A percentile compares a stretch with the other conserved stretches of the same genome.
Evolutionary conservation across 169 alveolate genomes (phyloP).

Genomic region (Plasmodium adleri): DNA sequence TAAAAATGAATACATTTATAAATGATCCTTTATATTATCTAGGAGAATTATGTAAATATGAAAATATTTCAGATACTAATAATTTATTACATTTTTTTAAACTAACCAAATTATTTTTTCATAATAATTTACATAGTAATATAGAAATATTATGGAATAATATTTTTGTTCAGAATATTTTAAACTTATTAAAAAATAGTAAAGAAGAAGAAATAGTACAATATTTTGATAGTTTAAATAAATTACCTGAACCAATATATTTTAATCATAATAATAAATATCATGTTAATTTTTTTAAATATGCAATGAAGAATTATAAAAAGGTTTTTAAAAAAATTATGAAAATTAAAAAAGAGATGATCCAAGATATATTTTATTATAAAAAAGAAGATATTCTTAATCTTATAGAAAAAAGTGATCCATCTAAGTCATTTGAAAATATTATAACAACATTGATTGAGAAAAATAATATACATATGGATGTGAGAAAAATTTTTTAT

Average conservation of each 20-base stretch:
- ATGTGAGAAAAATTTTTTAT: slow-evolving; percentile 40
- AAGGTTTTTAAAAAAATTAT: slow-evolving; percentile 21
- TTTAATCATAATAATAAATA: slow-evolving; percentile 26
- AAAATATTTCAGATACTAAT: slow-evolving; percentile 7
- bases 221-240: slow-evolving; percentile 29
- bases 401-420: not conserved
- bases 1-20: slow-evolving; percentile 60
- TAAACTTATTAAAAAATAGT: slow-evolving; percentile 16
- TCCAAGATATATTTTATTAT: slow-evolving; percentile 11
- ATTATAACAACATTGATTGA: slow-evolving; percentile 19
- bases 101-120: slow-evolving; percentile 60
- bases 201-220: slow-evolving; percentile 24
- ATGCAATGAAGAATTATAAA: slow-evolving; percentile 31
- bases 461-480: slow-evolving; percentile 30
- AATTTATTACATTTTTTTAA: slow-evolving; percentile 58
- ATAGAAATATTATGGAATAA: slow-evolving; percentile 36
- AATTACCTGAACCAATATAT: slow-evolving; percentile 47
- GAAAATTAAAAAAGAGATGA: slow-evolving; percentile 2
- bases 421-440: slow-evolving; percentile 1
- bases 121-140: slow-evolving; percentile 10
- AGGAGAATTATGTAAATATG: slow-evolving; percentile 47
- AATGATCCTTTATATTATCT: slow-evolving; percentile 49
- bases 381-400: not conserved
- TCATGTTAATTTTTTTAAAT: slow-evolving; percentile 34
- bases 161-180: slow-evolving; percentile 52